phyloP scores from a whole-genome alignment of 2,329 filamentous ascomycete species.

The Fusarium gaditjirri region DNA sequence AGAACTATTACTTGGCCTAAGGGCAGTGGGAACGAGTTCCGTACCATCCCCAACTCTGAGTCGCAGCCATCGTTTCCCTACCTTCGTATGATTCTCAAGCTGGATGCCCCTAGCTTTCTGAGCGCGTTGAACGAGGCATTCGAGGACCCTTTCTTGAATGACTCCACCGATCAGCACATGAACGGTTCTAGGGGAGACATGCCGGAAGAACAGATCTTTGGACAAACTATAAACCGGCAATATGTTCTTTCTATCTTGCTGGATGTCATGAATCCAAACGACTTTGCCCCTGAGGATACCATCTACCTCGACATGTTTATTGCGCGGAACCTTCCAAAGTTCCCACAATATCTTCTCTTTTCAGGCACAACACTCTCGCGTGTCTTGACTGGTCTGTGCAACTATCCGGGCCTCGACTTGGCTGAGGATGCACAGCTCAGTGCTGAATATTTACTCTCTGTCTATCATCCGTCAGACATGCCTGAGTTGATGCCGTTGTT shows the following conservation, averaged over 20 bases:
- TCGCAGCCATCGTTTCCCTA: conserved; percentile 85
- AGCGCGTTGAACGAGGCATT: conserved; percentile 98
- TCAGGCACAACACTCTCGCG: conserved; percentile 86
- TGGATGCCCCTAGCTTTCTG: conserved; percentile 91
- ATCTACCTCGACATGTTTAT: conserved; percentile 99
- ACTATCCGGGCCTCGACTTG: conserved; percentile 82
- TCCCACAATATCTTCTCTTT: conserved; percentile 92
- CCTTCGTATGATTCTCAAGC: conserved; percentile 83
- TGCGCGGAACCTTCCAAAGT: conserved; percentile 94
- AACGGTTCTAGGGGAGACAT: conserved; percentile 65
- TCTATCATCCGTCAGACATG: conserved; percentile 90
- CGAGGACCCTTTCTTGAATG: conserved; percentile 92
- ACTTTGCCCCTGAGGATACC: conserved; percentile 83
- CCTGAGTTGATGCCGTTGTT: conserved; percentile 80
- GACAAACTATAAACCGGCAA: conserved; percentile 84
- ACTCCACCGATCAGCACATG: conserved; percentile 69
- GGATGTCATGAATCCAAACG: conserved; percentile 83
- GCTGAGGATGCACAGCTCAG: conserved; percentile 97
- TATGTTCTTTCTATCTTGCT: conserved; percentile 91
- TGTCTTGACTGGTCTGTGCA: conserved; percentile 84
- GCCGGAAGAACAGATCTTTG: conserved; percentile 73
- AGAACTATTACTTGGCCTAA: conserved; percentile 80
- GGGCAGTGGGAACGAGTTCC: conserved; percentile 67
- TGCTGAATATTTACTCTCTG: conserved; percentile 91
- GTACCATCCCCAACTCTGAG: conserved; percentile 65